A percentile compares a stretch with the other conserved stretches of the same genome.
Conservation (phyloP, 306 rosid species). For the Carpinus fangiana region DNA sequence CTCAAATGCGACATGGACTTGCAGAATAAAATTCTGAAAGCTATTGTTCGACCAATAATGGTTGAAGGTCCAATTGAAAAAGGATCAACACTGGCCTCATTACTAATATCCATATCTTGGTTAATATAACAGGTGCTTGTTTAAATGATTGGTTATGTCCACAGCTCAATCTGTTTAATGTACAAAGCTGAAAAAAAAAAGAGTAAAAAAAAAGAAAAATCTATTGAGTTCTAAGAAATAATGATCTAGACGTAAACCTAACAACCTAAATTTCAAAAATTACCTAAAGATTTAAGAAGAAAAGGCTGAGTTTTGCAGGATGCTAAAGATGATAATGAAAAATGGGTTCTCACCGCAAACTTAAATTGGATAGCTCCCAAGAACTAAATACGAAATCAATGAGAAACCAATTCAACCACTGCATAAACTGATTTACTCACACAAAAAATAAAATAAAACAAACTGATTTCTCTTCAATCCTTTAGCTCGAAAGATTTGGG, state of each 20-base stretch:
- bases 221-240: conserved; percentile 14
- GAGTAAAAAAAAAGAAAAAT: conserved; percentile 3
- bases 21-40: conserved; percentile 79
- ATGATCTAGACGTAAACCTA: not conserved
- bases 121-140: conserved; percentile 8
- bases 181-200: conserved; percentile 3
- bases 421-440: conserved; percentile 15
- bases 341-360: conserved; percentile 1
- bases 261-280: not conserved
- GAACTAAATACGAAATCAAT: not conserved
- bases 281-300: not conserved
- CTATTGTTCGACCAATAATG: conserved; percentile 74
- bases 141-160: not conserved
- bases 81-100: conserved; percentile 79
- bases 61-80: conserved; percentile 91
- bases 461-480: conserved; percentile 12
- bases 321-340: not conserved
- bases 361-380: not conserved
- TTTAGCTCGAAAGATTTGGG: conserved; percentile 8
- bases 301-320: not conserved
- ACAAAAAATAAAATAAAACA: too few species aligned
- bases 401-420: conserved; percentile 10
- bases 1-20: conserved; percentile 73
- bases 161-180: conserved; percentile 13
- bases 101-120: conserved; percentile 76